Conservation (phyloP, 1,284 basidiomycete species). For the Cryptococcus deneoformans region DNA sequence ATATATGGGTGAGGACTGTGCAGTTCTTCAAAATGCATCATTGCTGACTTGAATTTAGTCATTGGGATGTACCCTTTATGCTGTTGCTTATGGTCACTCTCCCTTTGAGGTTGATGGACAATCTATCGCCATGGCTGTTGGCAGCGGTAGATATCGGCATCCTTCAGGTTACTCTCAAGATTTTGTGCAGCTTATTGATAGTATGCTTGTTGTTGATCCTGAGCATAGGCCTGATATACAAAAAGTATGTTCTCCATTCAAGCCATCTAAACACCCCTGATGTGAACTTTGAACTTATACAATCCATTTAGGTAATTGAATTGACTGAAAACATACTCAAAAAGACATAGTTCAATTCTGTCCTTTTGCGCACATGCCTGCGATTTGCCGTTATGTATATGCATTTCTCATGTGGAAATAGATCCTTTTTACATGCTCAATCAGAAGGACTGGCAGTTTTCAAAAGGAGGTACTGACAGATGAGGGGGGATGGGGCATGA, state of each 20-base stretch:
- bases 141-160: slow-evolving; percentile 80
- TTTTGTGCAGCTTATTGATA: slow-evolving; percentile 74
- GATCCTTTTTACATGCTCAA: background rate
- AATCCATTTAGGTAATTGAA: slow-evolving; percentile 60
- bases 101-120: slow-evolving; percentile 90
- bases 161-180: slow-evolving; percentile 77
- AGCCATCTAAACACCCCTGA: background rate
- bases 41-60: slow-evolving; percentile 57
- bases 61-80: slow-evolving; percentile 85
- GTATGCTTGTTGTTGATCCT: slow-evolving; percentile 77
- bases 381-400: background rate
- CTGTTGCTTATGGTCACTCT: slow-evolving; percentile 86
- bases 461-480: background rate
- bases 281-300: slow-evolving; percentile 7
- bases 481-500: background rate
- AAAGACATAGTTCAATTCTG: background rate
- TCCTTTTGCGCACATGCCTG: slow-evolving; percentile 3
- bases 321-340: slow-evolving; percentile 60
- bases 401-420: slow-evolving; percentile 3
- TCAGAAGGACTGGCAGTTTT: slow-evolving; percentile 5
- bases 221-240: slow-evolving; percentile 77
- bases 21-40: background rate
- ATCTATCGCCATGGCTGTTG: slow-evolving; percentile 91
- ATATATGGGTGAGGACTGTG: slow-evolving; percentile 72
- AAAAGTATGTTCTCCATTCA: slow-evolving; percentile 55